Percentiles rank a stretch among this genome's conserved stretches.
These are phyloP conservation scores for Cadophora sp. DNA, from an alignment of 2,329 filamentous ascomycete species.

Conservation along the genomic window DNA sequence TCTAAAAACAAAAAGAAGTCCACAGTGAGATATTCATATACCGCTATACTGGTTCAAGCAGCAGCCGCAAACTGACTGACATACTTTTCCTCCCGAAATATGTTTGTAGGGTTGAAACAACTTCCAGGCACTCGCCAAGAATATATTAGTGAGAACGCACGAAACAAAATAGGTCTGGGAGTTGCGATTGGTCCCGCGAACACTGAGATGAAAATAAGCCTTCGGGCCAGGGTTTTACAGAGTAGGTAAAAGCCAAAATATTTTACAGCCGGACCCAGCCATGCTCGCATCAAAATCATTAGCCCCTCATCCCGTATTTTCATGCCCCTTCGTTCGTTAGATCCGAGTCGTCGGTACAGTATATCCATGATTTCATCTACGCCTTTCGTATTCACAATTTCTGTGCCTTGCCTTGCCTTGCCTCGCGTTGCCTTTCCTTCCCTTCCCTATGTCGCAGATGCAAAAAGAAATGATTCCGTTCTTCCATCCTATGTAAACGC, in stretches of 20 bases:
- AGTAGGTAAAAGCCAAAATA: not conserved
- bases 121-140: conserved; percentile 5
- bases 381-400: conserved; percentile 2
- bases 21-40: too few species aligned
- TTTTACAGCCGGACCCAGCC: not conserved
- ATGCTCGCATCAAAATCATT: conserved; percentile 13
- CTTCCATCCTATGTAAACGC: conserved; percentile 12
- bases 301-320: conserved; percentile 3
- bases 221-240: conserved; percentile 1
- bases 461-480: not conserved
- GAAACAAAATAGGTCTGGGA: not conserved
- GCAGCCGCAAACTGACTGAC: too few species aligned
- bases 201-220: not conserved
- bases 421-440: not conserved
- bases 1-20: not conserved
- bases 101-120: not conserved
- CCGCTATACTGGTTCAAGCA: too few species aligned
- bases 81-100: not conserved
- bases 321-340: conserved; percentile 11
- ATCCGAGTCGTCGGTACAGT: not conserved
- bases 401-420: not conserved
- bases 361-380: conserved; percentile 9
- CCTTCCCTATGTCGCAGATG: conserved; percentile 2
- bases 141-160: not conserved
- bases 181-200: conserved; percentile 15